These are phyloP conservation scores for Euphorbia peplus DNA, from an alignment of 345 rosid species.

Conservation along the genomic window DNA sequence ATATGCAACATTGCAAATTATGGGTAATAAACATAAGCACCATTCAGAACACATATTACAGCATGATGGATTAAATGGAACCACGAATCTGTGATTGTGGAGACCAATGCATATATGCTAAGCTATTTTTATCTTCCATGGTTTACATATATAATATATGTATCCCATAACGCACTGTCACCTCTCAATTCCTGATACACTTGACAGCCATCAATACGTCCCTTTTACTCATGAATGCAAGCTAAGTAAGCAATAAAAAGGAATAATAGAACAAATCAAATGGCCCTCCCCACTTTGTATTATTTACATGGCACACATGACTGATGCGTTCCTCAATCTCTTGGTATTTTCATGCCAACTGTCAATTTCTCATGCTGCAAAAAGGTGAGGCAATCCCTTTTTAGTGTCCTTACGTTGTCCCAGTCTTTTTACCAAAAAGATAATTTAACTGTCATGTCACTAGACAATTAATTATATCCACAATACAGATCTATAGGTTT, in stretches of 20 bases:
- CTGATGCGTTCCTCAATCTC: no score
- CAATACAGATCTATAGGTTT: neutral
- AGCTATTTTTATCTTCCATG: neutral
- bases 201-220: no score
- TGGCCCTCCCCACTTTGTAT: no score
- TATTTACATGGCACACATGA: no score
- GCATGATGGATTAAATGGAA: neutral
- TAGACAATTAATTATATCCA: neutral
- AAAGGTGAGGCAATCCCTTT: neutral
- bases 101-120: neutral
- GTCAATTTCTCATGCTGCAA: no score
- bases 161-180: no score
- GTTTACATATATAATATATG: neutral
- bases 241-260: no score
- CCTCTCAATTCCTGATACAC: no score
- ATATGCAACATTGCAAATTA: neutral
- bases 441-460: neutral
- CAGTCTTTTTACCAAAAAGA: neutral
- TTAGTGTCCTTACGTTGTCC: neutral
- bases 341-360: no score
- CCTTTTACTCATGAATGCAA: no score
- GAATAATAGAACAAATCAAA: no score
- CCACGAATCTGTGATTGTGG: neutral
- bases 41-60: neutral
- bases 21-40: neutral